Base-by-base conservation (phyloP, 805 yeast species). In the Pichia heedii region DNA sequence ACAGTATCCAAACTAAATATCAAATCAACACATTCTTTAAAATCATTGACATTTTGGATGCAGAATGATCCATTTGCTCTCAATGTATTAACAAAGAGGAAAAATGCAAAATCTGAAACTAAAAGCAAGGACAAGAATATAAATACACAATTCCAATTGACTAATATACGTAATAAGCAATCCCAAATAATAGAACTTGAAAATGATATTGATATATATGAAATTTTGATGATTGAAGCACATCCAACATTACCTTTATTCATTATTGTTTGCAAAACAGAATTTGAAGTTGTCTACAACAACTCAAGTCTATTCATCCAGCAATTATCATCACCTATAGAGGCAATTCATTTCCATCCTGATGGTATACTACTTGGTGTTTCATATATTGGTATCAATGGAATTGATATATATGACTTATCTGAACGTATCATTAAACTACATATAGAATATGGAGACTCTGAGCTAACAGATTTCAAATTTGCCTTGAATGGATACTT, bases 401-500 rank as follows among this genome's bases (percentile, higher is more conserved):
- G 38, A 8, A 36, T 55, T 33, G 51, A 42, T 24, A 46, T 44
- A 12, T 44, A 43, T 32, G 50, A 50, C 33, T 22, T 41, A 18
- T 13, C 44, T 9, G 45, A 44, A 2, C 41, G 44, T 16, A 43
- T 35, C 15, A 40, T 40, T 7, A 45, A 45, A 30, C 30, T 45
- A n/a, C 43, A 42, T 8, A 40, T 49, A n/a, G 34, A 37, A 13
- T 16, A 16, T 4, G 30, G 16, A 1, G 20, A 21, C 11, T 24
- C 20, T 12, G 24, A 32, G 3, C 19, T 21, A 11, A 18, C 19
- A 8, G 42, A 43, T 32, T 13, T 48, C 16, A 20, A 37, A 30
- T 52, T 52, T 47, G 54, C 55, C n/a, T 12, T 36, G 3, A 82
- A 82, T 54, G 90, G 90, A 1, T 79, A 76, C 56, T 78, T 81